A percentile compares a stretch with the other conserved stretches of the same genome.
phyloP scores from a whole-genome alignment of 2,329 filamentous ascomycete genomes.

The Neospermospora avenae region DNA sequence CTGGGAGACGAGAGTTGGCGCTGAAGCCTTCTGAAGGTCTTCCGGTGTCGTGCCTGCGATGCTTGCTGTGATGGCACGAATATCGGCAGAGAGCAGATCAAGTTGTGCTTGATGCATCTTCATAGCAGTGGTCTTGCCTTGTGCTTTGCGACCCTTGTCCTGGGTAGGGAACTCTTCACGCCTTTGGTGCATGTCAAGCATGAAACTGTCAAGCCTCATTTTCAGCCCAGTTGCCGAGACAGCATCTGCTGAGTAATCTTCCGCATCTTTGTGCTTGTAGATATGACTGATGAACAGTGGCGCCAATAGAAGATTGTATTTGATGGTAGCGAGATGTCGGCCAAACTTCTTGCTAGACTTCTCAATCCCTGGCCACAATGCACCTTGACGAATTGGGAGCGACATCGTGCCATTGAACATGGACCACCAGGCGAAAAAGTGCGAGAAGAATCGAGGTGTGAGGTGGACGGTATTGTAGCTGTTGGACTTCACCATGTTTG shows the following conservation, averaged over 20 bases:
- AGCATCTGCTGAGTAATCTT: constrained; percentile 73
- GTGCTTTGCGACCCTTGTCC: constrained; percentile 71
- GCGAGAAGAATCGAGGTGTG: constrained; percentile 93
- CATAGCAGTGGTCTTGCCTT: constrained; percentile 84
- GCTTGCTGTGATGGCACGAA: constrained; percentile 87
- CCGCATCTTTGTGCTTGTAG: constrained; percentile 96
- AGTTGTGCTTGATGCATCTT: constrained; percentile 93
- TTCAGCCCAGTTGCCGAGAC: constrained; percentile 96
- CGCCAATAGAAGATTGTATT: constrained; percentile 90
- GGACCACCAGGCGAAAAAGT: constrained; percentile 98
- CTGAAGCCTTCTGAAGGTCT: constrained; percentile 62
- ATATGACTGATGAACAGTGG: constrained; percentile 94
- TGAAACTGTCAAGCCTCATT: constrained; percentile 92
- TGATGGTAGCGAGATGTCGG: constrained; percentile 94
- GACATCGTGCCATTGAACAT: constrained; percentile 95
- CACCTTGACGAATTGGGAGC: constrained; percentile 87
- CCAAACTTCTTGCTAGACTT: constrained; percentile 99
- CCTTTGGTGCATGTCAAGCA: constrained; percentile 92
- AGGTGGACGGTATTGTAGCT: constrained; percentile 98
- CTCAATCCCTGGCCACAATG: constrained; percentile 85
- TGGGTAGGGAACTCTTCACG: constrained; percentile 86
- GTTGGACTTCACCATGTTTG: constrained; percentile 70
- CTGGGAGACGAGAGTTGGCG: constrained; percentile 48
- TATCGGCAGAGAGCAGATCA: constrained; percentile 86
- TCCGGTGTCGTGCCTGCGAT: constrained; percentile 78